Percentiles rank a stretch among this genome's conserved stretches.
Evolutionary conservation across 2,329 filamentous ascomycete genomes (phyloP).

Genomic region (Penicillium psychrosexuale): DNA sequence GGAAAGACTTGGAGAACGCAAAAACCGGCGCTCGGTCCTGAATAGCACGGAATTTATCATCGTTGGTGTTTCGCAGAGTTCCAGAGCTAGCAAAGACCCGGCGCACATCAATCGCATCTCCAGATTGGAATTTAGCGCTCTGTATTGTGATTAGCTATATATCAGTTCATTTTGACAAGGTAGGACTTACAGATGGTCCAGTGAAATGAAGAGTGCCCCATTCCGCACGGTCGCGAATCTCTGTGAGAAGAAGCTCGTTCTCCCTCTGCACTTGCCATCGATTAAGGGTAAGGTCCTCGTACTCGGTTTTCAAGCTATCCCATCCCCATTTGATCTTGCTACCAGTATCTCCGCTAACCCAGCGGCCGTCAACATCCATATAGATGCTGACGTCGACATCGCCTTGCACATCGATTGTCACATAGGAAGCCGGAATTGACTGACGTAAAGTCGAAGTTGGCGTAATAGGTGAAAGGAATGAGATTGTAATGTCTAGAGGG

Average conservation of each 20-base stretch:
- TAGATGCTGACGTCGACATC: constrained; percentile 61
- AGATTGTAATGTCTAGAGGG: constrained; percentile 56
- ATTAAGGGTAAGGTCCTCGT: constrained; percentile 41
- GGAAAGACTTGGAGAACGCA: constrained; percentile 68
- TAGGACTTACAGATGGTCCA: constrained; percentile 54
- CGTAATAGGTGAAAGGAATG: constrained; percentile 73
- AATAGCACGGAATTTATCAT: constrained; percentile 65
- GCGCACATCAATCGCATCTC: constrained; percentile 63
- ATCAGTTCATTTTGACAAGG: background rate
- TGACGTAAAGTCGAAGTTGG: constrained; percentile 77
- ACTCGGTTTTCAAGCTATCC: constrained; percentile 43
- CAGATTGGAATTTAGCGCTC: constrained; percentile 66
- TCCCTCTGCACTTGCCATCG: constrained; percentile 44
- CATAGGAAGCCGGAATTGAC: constrained; percentile 76
- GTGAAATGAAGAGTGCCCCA: constrained; percentile 81
- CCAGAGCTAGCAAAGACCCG: constrained; percentile 67
- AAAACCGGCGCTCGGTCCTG: constrained; percentile 79
- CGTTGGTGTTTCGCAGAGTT: constrained; percentile 63
- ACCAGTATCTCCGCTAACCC: constrained; percentile 73
- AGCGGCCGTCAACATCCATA: constrained; percentile 70
- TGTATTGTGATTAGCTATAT: constrained; percentile 22
- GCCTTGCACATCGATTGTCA: constrained; percentile 68
- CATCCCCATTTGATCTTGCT: constrained; percentile 70
- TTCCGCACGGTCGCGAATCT: constrained; percentile 70
- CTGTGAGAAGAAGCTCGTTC: constrained; percentile 67